Conservation (phyloP, 2,329 filamentous ascomycete genomes). For the Trichoderma cornu-damae region DNA sequence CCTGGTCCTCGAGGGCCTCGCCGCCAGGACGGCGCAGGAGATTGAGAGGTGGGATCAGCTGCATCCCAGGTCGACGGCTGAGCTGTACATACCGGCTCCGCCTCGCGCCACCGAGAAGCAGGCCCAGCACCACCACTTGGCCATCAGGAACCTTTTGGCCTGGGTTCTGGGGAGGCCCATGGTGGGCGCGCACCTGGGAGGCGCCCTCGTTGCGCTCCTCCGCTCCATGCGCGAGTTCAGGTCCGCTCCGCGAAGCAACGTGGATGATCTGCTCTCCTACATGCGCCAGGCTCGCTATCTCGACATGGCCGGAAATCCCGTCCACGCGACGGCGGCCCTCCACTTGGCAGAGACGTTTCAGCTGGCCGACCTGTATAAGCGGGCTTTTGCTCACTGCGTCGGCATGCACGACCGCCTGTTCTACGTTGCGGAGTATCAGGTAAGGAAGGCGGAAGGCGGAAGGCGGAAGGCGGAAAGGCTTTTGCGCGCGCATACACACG, state of each 20-base stretch:
- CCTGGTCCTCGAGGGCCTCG: slow-evolving; percentile 32
- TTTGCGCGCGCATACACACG: no score
- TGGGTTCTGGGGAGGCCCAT: slow-evolving; percentile 61
- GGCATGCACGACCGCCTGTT: slow-evolving; percentile 65
- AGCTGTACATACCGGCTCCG: slow-evolving; percentile 68
- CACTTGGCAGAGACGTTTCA: slow-evolving; percentile 63
- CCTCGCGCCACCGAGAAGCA: slow-evolving; percentile 47
- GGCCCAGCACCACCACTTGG: slow-evolving; percentile 58
- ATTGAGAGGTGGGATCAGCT: slow-evolving; percentile 32
- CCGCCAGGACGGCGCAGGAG: slow-evolving; percentile 26
- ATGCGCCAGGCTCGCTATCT: slow-evolving; percentile 65
- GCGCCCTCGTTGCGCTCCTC: slow-evolving; percentile 58
- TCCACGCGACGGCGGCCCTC: slow-evolving; percentile 63
- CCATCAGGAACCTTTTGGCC: slow-evolving; percentile 70
- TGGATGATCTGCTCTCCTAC: slow-evolving; percentile 58
- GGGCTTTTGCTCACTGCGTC: slow-evolving; percentile 72
- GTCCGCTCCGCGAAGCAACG: slow-evolving; percentile 48
- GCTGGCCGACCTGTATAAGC: slow-evolving; percentile 60
- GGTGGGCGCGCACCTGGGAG: slow-evolving; percentile 62
- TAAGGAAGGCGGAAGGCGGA: no score
- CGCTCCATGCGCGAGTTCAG: slow-evolving; percentile 61
- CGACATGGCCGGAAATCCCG: slow-evolving; percentile 58
- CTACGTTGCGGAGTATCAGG: slow-evolving; percentile 55
- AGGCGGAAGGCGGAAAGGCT: no score
- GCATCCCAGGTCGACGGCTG: slow-evolving; percentile 36